Percentiles rank a stretch among this genome's conserved stretches.
phyloP scores from a whole-genome alignment of 2,329 filamentous ascomycete species.

The Colletotrichum magnum region DNA sequence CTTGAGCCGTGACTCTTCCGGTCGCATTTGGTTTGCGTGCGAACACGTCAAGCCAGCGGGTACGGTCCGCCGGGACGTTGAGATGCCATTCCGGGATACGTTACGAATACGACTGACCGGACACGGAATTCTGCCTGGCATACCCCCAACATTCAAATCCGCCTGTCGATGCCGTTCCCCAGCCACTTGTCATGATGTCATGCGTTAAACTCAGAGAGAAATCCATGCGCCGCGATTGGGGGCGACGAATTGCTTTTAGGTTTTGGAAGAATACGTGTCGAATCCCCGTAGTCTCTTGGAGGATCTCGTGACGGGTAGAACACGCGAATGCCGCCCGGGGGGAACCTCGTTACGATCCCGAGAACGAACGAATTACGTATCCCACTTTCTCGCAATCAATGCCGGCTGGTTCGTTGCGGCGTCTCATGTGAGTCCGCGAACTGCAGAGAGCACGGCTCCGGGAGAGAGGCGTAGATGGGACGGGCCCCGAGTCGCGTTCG shows the following conservation, averaged over 20 bases:
- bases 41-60: no score
- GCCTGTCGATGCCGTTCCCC: neutral
- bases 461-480: neutral
- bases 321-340: neutral
- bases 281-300: no score
- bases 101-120: neutral
- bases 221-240: neutral
- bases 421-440: neutral
- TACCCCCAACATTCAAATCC: neutral
- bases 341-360: constrained; percentile 15
- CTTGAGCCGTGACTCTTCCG: no score
- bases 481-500: neutral
- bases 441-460: neutral
- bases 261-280: no score
- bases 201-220: neutral
- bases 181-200: constrained; percentile 9
- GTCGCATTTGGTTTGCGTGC: no score
- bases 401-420: neutral
- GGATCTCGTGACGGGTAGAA: no score
- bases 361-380: neutral
- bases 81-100: neutral
- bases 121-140: neutral
- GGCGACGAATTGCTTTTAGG: no score
- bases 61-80: no score
- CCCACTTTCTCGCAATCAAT: neutral